Evolutionary conservation across 176 grass and related monocot genomes (phyloP).

Genomic region (Oryza rufipogon): DNA sequence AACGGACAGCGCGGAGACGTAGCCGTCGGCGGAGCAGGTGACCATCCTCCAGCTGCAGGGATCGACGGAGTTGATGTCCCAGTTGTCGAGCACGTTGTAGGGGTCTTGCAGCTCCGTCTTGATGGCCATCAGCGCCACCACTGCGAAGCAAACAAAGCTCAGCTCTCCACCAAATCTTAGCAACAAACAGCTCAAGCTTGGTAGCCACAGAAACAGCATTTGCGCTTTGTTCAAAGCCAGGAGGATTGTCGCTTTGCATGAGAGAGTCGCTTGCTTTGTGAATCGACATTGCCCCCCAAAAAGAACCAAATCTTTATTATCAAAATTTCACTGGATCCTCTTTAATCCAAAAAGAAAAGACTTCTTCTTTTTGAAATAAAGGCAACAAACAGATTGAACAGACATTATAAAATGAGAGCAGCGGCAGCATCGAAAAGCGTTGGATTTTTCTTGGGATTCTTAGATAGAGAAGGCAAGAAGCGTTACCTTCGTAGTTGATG

Average conservation of each 20-base stretch:
- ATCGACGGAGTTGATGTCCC: constrained; percentile 97
- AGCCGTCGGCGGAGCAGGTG: constrained; percentile 86
- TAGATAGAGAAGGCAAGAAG: not conserved
- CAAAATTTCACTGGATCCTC: not conserved
- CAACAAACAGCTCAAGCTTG: not conserved
- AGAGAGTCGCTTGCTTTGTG: not conserved
- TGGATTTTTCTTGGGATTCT: not conserved
- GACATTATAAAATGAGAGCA: not conserved
- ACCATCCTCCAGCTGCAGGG: constrained; percentile 99
- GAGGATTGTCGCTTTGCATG: not conserved
- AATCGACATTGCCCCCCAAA: not conserved
- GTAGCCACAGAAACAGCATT: constrained; percentile 10
- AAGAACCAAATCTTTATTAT: not conserved
- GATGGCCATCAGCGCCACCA: constrained; percentile 91
- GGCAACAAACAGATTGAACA: not conserved
- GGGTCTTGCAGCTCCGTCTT: constrained; percentile 80
- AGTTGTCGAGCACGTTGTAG: constrained; percentile 88
- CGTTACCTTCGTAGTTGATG: constrained; percentile 74
- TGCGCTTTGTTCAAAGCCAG: not conserved
- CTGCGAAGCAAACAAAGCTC: constrained; percentile 39
- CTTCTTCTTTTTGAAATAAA: not conserved
- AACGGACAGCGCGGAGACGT: constrained; percentile 84
- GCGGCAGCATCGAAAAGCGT: not conserved
- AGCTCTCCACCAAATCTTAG: constrained; percentile 26
- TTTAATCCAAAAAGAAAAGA: not conserved